Base-by-base conservation (phyloP, 225 moss, liverwort and hornwort species). In the Climacium dendroides region DNA sequence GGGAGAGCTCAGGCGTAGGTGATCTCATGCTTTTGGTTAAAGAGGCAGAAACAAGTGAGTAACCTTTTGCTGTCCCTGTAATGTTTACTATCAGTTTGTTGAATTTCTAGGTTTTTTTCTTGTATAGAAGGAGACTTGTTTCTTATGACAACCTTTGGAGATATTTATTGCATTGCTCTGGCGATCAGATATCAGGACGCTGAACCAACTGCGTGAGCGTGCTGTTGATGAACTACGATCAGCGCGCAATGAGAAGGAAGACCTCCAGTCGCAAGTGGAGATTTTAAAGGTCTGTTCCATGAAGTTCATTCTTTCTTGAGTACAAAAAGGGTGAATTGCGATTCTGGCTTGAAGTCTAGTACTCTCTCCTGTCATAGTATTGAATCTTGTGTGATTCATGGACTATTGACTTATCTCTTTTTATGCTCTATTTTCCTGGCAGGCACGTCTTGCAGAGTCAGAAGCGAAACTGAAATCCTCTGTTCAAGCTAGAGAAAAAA, bases 11-110 rank as follows among this genome's bases (percentile, higher is more conserved):
- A 84, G 92, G 95, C 85, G 89, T 96, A 71, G 88, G 91, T 85
- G 98, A 98, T 91, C 92, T 97, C 78, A 94, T 98, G 95, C 88
- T 94, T 67, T 94, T 97, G 95, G 95, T 96, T 76, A 96, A 96
- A 92, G 97, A 97, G 84, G 95, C 98, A 77, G 97, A 98, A 94
- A 92, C 91, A 85, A 96, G 97, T 98, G 89, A 90, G 96, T 90
- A 77, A 19, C 65, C 72, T 70, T 84, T 57, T 64, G 43, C 39
- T 62, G 65, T 85, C 43, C 34, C 24, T 78, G 77, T 81, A 43
- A 43, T 71, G 16, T 41, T 30, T 81, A 14, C 54, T 15, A 52
- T 85, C 78, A 47, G 47, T 29, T 64, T 39, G 35, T 65, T 34
- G 22, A 50, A 76, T 11, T 39, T 78, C 26, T 16, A 17, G 60